Base-by-base conservation (phyloP, 2,329 filamentous ascomycete species). In the Rutstroemia sp. region DNA sequence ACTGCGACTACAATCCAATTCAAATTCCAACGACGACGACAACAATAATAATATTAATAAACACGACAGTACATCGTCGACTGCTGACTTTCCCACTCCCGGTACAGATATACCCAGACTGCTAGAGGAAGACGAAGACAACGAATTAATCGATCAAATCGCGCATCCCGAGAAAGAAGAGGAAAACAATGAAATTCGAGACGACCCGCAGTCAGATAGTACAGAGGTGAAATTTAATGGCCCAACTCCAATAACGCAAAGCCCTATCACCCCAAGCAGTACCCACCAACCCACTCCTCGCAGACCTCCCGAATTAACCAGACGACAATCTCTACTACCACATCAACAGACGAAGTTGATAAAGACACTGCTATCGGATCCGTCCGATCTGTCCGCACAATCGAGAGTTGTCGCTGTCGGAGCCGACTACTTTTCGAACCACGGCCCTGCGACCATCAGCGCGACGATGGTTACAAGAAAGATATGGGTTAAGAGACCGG, bases 401-500 rank as follows among this genome's bases (percentile, higher is more conserved):
- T 67, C 61, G 55, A 61, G 63, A 70, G 70, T 69, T 70, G 34
- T 19, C 10, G 19, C 7, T 16, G 21, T 42, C 5, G 9, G 34
- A 25, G 12, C 14, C 10, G 68, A 70, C 57, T 69, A 68, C 59
- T 72, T 71, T 57, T 59, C 64, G 2, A 46, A 51, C 23, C 61
- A 67, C 64, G 66, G 60, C 25, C 65, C 65, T 5, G 59, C 64
- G 52, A 64, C 65, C 42, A 68, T 66, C 53, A 67, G 62, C 57
- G 57, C 61, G 17, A 65, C 66, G 27, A 85, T 85, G 82, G 73
- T 81, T 62, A 83, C 79, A 57, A 81, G 89, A 70, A 96, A 95
- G 78, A 85, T 97, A 65, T 99, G 94, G 94, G 92, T 97, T 69
- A 94, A 88, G 76, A 82, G 92, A 66, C 88, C 88, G 19, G 81